Base-by-base conservation (phyloP, 148 eudicot species). In the Chenopodium suecicum region DNA sequence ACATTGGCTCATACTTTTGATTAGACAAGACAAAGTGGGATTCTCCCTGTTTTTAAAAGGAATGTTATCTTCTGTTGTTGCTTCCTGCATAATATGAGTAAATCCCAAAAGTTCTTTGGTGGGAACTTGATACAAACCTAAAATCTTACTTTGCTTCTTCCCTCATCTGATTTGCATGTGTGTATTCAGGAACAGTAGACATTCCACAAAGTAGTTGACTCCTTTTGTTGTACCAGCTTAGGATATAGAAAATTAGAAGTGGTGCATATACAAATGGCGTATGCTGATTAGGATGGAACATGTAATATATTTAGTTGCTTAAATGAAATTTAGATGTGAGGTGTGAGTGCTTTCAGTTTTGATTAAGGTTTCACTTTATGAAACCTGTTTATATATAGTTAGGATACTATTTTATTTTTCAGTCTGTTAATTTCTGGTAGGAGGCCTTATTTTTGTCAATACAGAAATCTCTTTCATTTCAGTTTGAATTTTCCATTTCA, bases 401-500 rank as follows among this genome's bases (percentile, higher is more conserved):
- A 70, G 68, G 58, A 14, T 47, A 73, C 25, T 44, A 7, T 29
- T 37, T 54, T 73, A 9, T 79, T 70, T 37, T 74, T 56, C 34
- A 37, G 29, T 73, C 27, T 56, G 75, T 19, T 75, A 13, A 29
- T 56, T 67, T 34, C 37, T 76, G 17, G 23, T 37, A 23, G 29
- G 12, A 23, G 12, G 41, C 54, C 64, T 25, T 76, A 56, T 19
- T 3, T 48, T 52, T 69, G 46, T 74, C 48, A 54, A 12, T 78
- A 6, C 48, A 3, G 37, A 46, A n/a, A 23, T 10, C 70, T 7
- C 63, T 17, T 70, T 69, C 22, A 0, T 69, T 16, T 56, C 44
- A 65, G 47, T 56, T 19, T 23, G 20, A 17, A 64, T 17, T 73
- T 27, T 74, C 66, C 23, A 25, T 78, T 81, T 22, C 76, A 80